Evolutionary conservation across 2,329 filamentous ascomycete genomes (phyloP), one percentile per base, ranked within the genome.

Genomic region (Diaporthe vaccinii): DNA sequence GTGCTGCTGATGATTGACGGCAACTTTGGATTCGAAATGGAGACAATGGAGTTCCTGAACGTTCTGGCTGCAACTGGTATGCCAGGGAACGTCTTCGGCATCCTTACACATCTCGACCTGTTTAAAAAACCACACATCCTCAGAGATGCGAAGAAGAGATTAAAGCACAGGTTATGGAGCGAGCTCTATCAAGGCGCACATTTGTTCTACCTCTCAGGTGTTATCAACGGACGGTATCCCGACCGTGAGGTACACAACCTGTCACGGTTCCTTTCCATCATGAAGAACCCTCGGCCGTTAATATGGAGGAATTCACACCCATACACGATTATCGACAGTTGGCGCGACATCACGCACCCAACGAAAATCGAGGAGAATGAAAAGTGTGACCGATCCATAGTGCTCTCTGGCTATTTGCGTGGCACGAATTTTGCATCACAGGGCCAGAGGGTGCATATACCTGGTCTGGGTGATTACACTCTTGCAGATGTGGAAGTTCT

Each of bases 41-140:
- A 99, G 89, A 99, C 97, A 0, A 99, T 99, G 97, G 97, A 99
- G 85, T 99, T 99, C 77, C 87, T 99, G 81, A 98, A 98, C 80
- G 93, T 98, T 25, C 88, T 99, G 69, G 93, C 94, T n/a, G 92
- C 95, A 3, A 98, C 94, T 41, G 97, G 97, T 84, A 98, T 99
- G 96, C 97, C 97, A 0, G 96, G 97, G 78, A 99, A 99, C 80
- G 96, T 99, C 51, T 98, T 99, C 82, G 97, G 97, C 71, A 96
- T 99, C 74, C 89, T 99, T 59, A 98, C 97, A 22, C 97, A 99
- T 87, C 88, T 99, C 76, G 97, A 99, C 82, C 88, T 99, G 20
- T 99, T 99, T 87, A 91, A 93, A 82, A 98, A 98, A 82, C 96
- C 97, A 74, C 96, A 97, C 80, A 93, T 95, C 0, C 87, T 99